phyloP scores from a whole-genome alignment of 2,329 filamentous ascomycete genomes.

The Fusarium kyushuense region DNA sequence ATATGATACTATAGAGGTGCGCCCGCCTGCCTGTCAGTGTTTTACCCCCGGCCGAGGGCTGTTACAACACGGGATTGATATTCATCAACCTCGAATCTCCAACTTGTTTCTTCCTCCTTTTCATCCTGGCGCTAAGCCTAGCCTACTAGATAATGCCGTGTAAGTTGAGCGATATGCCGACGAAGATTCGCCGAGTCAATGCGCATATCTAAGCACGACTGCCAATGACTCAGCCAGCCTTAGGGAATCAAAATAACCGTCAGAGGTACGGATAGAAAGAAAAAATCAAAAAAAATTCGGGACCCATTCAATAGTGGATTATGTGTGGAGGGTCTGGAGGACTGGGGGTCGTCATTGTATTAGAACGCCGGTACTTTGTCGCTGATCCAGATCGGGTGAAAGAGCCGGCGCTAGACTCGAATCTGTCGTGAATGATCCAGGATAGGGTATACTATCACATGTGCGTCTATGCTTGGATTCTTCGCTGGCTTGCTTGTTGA shows the following conservation, averaged over 20 bases:
- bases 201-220: background rate
- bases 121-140: conserved; percentile 10
- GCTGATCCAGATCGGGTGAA: conserved; percentile 41
- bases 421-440: conserved; percentile 33
- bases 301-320: conserved; percentile 13
- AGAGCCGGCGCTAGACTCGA: conserved; percentile 31
- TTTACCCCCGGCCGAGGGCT: conserved; percentile 4
- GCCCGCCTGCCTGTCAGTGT: conserved; percentile 13
- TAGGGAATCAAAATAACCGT: background rate
- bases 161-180: conserved; percentile 30
- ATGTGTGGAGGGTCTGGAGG: conserved; percentile 6
- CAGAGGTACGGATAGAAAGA: background rate
- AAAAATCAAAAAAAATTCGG: background rate
- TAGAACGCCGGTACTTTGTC: conserved; percentile 43
- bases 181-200: conserved; percentile 37
- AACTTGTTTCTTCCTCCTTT: conserved; percentile 13
- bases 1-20: background rate
- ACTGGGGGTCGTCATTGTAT: conserved; percentile 17
- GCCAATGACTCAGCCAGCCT: conserved; percentile 28
- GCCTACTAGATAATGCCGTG: conserved; percentile 28
- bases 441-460: conserved; percentile 30
- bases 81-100: conserved; percentile 20
- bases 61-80: conserved; percentile 3
- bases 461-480: background rate
- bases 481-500: background rate